These are phyloP conservation scores for Lasiodiplodia sp. DNA, from an alignment of 2,329 filamentous ascomycete species.

Conservation along the genomic window DNA sequence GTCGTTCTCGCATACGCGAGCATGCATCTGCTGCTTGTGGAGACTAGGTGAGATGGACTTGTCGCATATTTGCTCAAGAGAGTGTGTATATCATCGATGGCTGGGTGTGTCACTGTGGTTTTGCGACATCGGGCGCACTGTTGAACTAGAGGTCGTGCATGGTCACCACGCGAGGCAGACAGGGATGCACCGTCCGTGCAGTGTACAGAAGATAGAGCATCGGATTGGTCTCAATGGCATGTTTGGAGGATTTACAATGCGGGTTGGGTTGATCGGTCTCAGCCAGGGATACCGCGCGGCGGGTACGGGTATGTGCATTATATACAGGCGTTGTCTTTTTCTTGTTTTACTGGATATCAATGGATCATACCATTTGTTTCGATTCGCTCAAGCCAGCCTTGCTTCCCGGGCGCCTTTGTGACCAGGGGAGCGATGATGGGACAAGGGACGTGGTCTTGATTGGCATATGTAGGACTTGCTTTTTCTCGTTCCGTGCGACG, in stretches of 20 bases:
- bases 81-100: slow-evolving; percentile 4
- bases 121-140: not conserved
- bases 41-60: slow-evolving; percentile 69
- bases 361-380: slow-evolving; percentile 1
- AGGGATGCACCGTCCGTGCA: not conserved
- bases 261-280: not conserved
- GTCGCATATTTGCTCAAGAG: not conserved
- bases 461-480: not conserved
- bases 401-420: not conserved
- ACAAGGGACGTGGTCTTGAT: not conserved
- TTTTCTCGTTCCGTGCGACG: not conserved
- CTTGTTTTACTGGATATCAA: not conserved
- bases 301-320: slow-evolving; percentile 10
- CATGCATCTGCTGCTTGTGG: slow-evolving; percentile 92
- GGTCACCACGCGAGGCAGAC: not conserved
- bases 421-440: not conserved
- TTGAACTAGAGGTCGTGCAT: not conserved
- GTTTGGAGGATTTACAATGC: not conserved
- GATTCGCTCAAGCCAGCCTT: not conserved
- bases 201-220: slow-evolving; percentile 20
- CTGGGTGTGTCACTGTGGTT: not conserved
- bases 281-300: not conserved
- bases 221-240: not conserved
- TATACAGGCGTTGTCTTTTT: slow-evolving; percentile 6
- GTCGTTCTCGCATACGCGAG: slow-evolving; percentile 87